Conservation (phyloP, 306 rosid species). For the Lithocarpus polystachyus region DNA sequence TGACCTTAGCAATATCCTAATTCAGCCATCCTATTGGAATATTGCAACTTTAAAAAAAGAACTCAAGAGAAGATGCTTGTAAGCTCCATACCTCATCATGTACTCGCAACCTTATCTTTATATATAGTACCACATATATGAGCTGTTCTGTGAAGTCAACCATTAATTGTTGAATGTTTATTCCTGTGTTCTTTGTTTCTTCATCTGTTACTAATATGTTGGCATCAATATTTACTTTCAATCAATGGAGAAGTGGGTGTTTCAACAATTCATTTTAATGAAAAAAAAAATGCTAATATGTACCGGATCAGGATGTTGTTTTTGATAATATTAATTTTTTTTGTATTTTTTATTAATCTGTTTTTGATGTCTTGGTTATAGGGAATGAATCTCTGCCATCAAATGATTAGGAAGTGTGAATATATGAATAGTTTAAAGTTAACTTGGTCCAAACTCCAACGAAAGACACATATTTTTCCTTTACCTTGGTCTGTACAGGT, state of each 20-base stretch:
- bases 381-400: conserved; percentile 45
- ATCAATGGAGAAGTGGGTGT: conserved; percentile 10
- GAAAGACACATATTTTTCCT: neutral
- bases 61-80: conserved; percentile 54
- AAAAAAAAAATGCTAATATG: neutral
- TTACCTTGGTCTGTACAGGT: neutral
- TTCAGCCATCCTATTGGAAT: conserved; percentile 48
- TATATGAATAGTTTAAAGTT: conserved; percentile 13
- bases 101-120: conserved; percentile 44
- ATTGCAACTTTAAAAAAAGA: conserved; percentile 28
- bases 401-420: conserved; percentile 47
- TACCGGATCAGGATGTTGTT: too few species aligned
- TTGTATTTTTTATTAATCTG: conserved; percentile 10
- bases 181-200: conserved; percentile 22
- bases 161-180: conserved; percentile 29
- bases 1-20: conserved; percentile 55
- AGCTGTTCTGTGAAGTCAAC: conserved; percentile 77
- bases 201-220: conserved; percentile 41
- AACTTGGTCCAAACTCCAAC: neutral
- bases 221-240: conserved; percentile 49
- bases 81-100: conserved; percentile 63
- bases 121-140: conserved; percentile 45
- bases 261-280: conserved; percentile 24
- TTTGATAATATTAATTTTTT: too few species aligned
- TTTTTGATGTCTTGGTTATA: conserved; percentile 24